Base-by-base conservation (phyloP, 257 asterid genomes). In the Scutellaria galericulata region DNA sequence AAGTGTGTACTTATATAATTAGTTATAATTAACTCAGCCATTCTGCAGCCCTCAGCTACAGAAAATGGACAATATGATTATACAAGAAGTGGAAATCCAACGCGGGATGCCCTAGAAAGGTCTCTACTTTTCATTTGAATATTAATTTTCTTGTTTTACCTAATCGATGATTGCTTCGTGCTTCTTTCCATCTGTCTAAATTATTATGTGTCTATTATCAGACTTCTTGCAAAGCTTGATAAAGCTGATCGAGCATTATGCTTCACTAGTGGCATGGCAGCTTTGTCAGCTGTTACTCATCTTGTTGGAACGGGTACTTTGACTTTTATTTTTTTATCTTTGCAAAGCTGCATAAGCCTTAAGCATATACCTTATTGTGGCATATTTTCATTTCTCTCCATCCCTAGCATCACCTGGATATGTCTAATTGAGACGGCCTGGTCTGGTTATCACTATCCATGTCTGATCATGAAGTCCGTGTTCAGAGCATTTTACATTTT, bases 201-300 rank as follows among this genome's bases (percentile, higher is more conserved):
- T 44, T 11, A 4, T 70, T 64, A 52, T 57, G 62, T 81, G 56
- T 68, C 69, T 57, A 24, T 58, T 68, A 72, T 67, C 87, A 94
- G 99, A 39, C 95, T 91, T 61, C 84, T 91, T 66, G 97, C 99
- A 20, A 87, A 88, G 86, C 96, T 94, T 73, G 98, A 94, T 64
- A 91, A 86, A 82, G 96, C 98, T 41, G 96, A 88, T 77, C 87
- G 87, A 57, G 97, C 99, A 10, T 68, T 91, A 44, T 91, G 99
- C 86, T 94, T 91, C 84, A 83, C 98, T 31, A 94, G 99, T 81
- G 98, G 99, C 75, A 94, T 94, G 98, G 98, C 98, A 57, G 98
- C 99, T 68, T 83, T 94, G 86, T 71, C 99, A 67, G 91, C 98
- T 12, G 98, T 87, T 39, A 71, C 98, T 76, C 97, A 82, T 83